These are phyloP conservation scores for Pythium periplocum DNA, from an alignment of 352 stramenopile genomes.

Conservation along the genomic window DNA sequence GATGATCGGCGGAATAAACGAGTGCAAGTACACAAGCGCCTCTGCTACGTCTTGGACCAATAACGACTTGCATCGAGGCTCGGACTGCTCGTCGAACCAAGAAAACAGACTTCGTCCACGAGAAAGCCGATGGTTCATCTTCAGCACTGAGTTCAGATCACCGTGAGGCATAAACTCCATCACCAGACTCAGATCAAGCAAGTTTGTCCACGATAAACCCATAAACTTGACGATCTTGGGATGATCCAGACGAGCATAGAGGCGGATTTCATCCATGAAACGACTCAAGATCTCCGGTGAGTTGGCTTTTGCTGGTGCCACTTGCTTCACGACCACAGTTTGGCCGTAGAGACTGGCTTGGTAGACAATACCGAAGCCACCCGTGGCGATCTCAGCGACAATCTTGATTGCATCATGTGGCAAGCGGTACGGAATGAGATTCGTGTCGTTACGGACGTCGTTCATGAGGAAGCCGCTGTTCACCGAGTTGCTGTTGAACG, in stretches of 20 bases:
- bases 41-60: conserved; percentile 32
- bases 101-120: background rate
- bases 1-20: conserved; percentile 32
- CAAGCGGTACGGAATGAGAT: conserved; percentile 46
- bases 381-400: conserved; percentile 34
- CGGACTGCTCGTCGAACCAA: conserved; percentile 7
- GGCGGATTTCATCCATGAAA: conserved; percentile 49
- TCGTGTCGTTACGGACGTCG: conserved; percentile 45
- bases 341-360: conserved; percentile 25
- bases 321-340: conserved; percentile 44
- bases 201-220: conserved; percentile 38
- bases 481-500: conserved; percentile 6
- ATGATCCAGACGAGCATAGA: conserved; percentile 39
- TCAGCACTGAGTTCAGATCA: conserved; percentile 28
- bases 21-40: conserved; percentile 38
- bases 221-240: conserved; percentile 44
- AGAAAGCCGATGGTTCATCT: conserved; percentile 11
- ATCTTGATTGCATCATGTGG: conserved; percentile 35
- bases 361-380: conserved; percentile 50
- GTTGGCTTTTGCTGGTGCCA: conserved; percentile 40
- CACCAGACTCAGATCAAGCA: conserved; percentile 40
- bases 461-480: conserved; percentile 21
- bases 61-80: conserved; percentile 21
- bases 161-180: conserved; percentile 45
- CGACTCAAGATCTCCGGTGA: conserved; percentile 26